Percentiles rank a stretch among this genome's conserved stretches.
Evolutionary conservation across 2,329 filamentous ascomycete genomes (phyloP).

Genomic region (Chrysosphaeria jannelii): DNA sequence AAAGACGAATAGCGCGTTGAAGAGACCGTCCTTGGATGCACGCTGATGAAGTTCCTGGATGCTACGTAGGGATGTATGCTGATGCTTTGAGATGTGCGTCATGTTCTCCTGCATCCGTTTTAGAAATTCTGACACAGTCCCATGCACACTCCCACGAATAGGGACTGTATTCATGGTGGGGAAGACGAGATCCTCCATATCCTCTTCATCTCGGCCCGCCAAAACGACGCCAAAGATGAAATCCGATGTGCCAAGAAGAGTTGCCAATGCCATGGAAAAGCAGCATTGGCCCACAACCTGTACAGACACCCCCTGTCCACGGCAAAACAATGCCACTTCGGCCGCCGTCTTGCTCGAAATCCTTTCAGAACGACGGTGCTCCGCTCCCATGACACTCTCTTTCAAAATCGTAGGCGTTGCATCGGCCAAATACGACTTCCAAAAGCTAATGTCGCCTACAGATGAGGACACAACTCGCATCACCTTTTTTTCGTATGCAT

Average conservation of each 20-base stretch:
- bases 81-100: conserved; percentile 32
- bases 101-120: conserved; percentile 43
- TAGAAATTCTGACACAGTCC: conserved; percentile 31
- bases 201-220: conserved; percentile 52
- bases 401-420: no score
- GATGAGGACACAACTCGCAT: conserved; percentile 13
- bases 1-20: conserved; percentile 25
- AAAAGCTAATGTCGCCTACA: no score
- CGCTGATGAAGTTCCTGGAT: conserved; percentile 24
- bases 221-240: conserved; percentile 59
- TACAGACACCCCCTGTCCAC: conserved; percentile 31
- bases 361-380: no score
- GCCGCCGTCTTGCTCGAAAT: no score
- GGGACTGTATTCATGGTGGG: conserved; percentile 82
- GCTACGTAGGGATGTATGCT: conserved; percentile 49
- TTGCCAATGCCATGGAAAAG: conserved; percentile 43
- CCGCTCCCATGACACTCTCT: no score
- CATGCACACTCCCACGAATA: conserved; percentile 42
- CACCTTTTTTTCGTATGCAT: conserved; percentile 6
- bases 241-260: conserved; percentile 32
- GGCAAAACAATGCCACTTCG: conserved; percentile 39
- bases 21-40: conserved; percentile 6
- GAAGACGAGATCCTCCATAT: conserved; percentile 39
- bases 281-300: conserved; percentile 50
- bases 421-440: no score